Percentiles rank a stretch among this genome's conserved stretches.
These are phyloP conservation scores for Fraxinus greggii DNA, from an alignment of 305 asterid species.

Conservation along the genomic window DNA sequence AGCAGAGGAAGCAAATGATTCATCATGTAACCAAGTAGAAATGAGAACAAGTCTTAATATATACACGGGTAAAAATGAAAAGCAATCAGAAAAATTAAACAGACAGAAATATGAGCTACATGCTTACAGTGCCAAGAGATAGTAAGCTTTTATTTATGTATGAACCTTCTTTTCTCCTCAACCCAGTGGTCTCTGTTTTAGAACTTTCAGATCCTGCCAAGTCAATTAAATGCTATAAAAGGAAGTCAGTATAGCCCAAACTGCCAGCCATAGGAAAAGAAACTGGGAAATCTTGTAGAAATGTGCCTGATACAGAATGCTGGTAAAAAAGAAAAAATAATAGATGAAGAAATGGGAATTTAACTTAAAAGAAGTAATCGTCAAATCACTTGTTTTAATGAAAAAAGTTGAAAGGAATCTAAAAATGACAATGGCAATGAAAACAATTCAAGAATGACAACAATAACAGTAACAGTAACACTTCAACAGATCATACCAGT, in stretches of 20 bases:
- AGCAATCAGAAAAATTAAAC: conserved; percentile 21
- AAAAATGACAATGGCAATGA: not conserved
- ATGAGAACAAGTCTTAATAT: conserved; percentile 18
- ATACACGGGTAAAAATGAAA: conserved; percentile 5
- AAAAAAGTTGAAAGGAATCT: not conserved
- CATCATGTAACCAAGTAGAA: conserved; percentile 12
- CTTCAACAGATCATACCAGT: conserved; percentile 50
- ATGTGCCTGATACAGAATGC: conserved; percentile 3
- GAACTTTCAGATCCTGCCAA: conserved; percentile 96
- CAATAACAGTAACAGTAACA: not conserved
- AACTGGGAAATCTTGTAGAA: conserved; percentile 12
- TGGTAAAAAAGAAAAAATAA: not conserved
- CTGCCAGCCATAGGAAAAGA: conserved; percentile 10
- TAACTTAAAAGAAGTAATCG: conserved; percentile 9
- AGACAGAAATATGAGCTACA: conserved; percentile 25
- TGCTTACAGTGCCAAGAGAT: conserved; percentile 84
- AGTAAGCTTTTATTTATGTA: conserved; percentile 82
- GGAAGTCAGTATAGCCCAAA: conserved; percentile 25
- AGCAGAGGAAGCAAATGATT: conserved; percentile 14
- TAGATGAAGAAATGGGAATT: conserved; percentile 12
- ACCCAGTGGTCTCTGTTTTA: conserved; percentile 70
- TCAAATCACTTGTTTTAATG: not conserved
- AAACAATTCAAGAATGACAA: not conserved
- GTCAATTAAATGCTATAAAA: conserved; percentile 82
- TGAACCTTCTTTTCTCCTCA: conserved; percentile 87